Evolutionary conservation across 441 rosid species (phyloP).

Genomic region (Cnidoscolus chayamansa): DNA sequence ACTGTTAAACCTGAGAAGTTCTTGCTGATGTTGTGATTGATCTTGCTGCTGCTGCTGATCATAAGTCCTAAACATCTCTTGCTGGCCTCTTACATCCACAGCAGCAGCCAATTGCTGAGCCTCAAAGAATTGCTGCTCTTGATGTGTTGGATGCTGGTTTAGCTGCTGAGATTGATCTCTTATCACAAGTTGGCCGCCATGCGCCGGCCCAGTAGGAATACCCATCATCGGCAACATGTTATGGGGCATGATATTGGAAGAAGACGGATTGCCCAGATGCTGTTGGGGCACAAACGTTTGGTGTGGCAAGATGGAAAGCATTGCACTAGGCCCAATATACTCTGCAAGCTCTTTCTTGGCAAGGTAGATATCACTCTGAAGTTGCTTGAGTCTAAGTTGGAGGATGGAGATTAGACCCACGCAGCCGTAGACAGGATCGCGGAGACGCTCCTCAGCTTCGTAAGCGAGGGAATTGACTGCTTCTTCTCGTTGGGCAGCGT

Average conservation of each 20-base stretch:
- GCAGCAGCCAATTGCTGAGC: conserved; percentile 50
- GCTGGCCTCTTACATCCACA: conserved; percentile 49
- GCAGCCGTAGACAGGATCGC: conserved; percentile 78
- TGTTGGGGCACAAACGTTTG: conserved; percentile 15
- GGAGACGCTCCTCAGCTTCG: conserved; percentile 72
- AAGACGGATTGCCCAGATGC: conserved; percentile 20
- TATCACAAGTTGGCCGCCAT: no score
- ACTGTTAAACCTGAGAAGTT: conserved; percentile 39
- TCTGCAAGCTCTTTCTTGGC: conserved; percentile 65
- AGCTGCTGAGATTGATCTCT: conserved; percentile 9
- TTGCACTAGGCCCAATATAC: conserved; percentile 65
- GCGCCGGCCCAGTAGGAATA: not conserved
- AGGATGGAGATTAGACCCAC: conserved; percentile 65
- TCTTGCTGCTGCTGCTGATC: conserved; percentile 5
- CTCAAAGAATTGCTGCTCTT: conserved; percentile 40
- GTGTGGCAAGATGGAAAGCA: conserved; percentile 41
- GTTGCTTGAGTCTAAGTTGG: conserved; percentile 50
- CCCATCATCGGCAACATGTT: not conserved
- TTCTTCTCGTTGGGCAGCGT: conserved; percentile 57
- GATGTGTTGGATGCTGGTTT: conserved; percentile 6
- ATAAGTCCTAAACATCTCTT: conserved; percentile 41
- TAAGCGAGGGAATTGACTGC: conserved; percentile 71
- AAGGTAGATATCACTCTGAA: conserved; percentile 42
- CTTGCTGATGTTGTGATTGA: conserved; percentile 32
- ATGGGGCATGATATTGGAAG: not conserved